Evolutionary conservation across 345 rosid species (phyloP).

Genomic region (Garcia nutans): DNA sequence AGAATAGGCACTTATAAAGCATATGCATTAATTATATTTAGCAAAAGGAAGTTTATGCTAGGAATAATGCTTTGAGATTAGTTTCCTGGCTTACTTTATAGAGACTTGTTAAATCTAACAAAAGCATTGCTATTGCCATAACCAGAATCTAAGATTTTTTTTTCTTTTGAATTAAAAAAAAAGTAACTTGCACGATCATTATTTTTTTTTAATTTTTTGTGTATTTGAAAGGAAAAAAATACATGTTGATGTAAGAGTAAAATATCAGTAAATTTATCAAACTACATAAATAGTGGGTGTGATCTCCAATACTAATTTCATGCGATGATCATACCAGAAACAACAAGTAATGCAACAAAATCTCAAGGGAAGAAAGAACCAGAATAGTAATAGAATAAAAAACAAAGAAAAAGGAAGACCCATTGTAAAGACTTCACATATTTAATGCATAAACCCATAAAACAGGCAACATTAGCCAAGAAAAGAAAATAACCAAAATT

Average conservation of each 20-base stretch:
- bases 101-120: neutral
- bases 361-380: neutral
- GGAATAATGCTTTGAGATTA: conserved; percentile 13
- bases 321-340: neutral
- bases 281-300: too few species aligned
- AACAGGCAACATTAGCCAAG: neutral
- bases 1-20: neutral
- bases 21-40: neutral
- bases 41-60: conserved; percentile 8
- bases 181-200: neutral
- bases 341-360: neutral
- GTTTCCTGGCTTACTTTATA: neutral
- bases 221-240: neutral
- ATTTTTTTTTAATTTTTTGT: neutral
- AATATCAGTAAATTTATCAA: too few species aligned
- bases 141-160: neutral
- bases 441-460: too few species aligned
- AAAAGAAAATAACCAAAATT: neutral
- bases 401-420: neutral
- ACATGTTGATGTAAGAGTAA: neutral
- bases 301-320: too few species aligned
- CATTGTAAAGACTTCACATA: neutral
- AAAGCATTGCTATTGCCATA: neutral
- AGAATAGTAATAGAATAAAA: neutral
- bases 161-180: neutral